Evolutionary conservation across 768 basidiomycete genomes (phyloP).

Genomic region (Sporobolomyces phaffii): DNA sequence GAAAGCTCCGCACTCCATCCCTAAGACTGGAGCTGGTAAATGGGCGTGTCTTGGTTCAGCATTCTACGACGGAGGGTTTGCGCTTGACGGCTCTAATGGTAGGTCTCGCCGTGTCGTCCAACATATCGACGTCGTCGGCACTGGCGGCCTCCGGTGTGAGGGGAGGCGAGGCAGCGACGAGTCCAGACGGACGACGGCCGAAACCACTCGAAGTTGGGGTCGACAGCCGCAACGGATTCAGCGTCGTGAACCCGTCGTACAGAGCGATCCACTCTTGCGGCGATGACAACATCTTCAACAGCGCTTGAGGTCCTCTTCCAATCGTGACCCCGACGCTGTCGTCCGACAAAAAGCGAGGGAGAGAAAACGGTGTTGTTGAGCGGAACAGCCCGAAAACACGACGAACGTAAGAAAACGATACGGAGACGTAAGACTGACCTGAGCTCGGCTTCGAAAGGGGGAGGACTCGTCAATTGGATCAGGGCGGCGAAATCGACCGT

Average conservation of each 20-base stretch:
- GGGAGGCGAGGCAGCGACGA: neutral
- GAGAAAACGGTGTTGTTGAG: too few relatives aligned
- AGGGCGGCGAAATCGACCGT: constrained; percentile 2
- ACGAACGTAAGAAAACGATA: neutral
- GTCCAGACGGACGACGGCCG: neutral
- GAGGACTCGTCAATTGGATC: neutral
- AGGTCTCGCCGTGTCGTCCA: neutral
- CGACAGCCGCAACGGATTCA: neutral
- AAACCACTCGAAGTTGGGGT: neutral
- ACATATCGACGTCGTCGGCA: neutral
- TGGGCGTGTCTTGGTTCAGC: too few relatives aligned
- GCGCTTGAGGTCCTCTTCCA: constrained; percentile 2
- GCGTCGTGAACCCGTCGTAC: neutral
- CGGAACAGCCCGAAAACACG: too few relatives aligned
- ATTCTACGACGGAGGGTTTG: neutral
- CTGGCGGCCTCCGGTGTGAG: neutral
- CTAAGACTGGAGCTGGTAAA: too few relatives aligned
- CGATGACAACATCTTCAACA: constrained; percentile 1
- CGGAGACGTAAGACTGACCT: neutral
- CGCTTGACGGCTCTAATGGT: neutral
- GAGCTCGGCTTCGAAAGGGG: constrained; percentile 9
- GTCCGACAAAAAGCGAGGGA: too few relatives aligned
- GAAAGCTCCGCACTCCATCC: too few relatives aligned
- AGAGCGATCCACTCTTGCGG: constrained; percentile 5
- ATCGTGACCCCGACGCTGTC: constrained; percentile 3